Evolutionary conservation across 1,284 basidiomycete species (phyloP), one percentile per base, ranked within the genome.

Genomic region (Ustilago tritici): DNA sequence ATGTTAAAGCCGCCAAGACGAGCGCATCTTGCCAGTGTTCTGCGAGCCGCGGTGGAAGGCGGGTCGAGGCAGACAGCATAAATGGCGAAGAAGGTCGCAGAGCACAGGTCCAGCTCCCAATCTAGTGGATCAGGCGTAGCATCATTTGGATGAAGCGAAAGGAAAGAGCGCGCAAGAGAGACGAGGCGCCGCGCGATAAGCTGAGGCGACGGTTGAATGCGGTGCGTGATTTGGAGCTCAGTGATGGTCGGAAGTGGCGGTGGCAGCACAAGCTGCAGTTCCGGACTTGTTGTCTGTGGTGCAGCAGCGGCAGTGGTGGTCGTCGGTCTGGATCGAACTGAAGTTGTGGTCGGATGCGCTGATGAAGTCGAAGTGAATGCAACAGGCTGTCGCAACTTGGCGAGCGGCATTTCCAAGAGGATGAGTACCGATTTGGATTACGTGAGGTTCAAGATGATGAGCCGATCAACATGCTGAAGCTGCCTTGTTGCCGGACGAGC

Each of bases 71-170:
- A 78, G 8, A 84, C 58, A 4, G 81, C 81, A 49, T 74, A 75
- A 52, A 66, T 68, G 34, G 82, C 75, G 43, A 76, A 84, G 55
- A 84, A 75, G 31, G 82, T 82, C 14, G 81, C 82, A 5, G 82
- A 80, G 41, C 71, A 78, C 38, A 78, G 54, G 36, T 78, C 76
- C 31, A 71, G 53, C 49, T 78, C 76, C 64, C 68, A 69, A 31
- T 70, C 61, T 7, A 60, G 28, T 3, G 71, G 59, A 40, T 78
- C 65, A 23, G 5, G 23, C 1, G 65, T 23, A 7, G 40, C 32
- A 36, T 52, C 4, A 10, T 67, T 62, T 12, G 56, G 31, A 17
- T 57, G 50, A 3, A 78, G 35, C 14, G 59, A 41, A 34, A 78
- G 65, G 47, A 62, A 75, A 43, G 68, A 65, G 61, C 69, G 70